Evolutionary conservation across 1,284 basidiomycete species (phyloP).

Genomic region (Phellinidium pouzarii): DNA sequence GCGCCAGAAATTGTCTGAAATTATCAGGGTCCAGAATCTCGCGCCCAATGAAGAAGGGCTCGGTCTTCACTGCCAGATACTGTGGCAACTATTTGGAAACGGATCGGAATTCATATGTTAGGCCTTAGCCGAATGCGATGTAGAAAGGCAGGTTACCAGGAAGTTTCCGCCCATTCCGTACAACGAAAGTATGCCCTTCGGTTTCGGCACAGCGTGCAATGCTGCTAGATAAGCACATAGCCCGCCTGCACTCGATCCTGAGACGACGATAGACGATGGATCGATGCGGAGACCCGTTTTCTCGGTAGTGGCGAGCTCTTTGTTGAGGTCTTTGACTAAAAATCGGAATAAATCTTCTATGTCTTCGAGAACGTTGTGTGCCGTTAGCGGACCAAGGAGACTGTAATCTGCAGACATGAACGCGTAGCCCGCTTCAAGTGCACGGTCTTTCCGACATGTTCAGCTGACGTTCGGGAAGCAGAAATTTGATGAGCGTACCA

Average conservation of each 20-base stretch:
- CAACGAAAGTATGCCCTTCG: slow-evolving; percentile 46
- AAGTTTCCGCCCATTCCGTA: slow-evolving; percentile 61
- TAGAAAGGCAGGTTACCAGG: slow-evolving; percentile 32
- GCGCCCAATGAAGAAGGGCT: slow-evolving; percentile 35
- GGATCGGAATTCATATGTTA: neutral
- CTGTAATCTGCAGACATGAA: slow-evolving; percentile 59
- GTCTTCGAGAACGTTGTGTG: slow-evolving; percentile 50
- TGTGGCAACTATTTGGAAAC: slow-evolving; percentile 28
- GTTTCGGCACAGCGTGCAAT: slow-evolving; percentile 43
- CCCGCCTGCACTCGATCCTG: slow-evolving; percentile 57
- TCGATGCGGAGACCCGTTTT: slow-evolving; percentile 32
- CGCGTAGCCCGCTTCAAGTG: slow-evolving; percentile 37
- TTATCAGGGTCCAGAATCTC: slow-evolving; percentile 33
- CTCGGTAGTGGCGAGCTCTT: neutral
- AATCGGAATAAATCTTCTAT: slow-evolving; percentile 48
- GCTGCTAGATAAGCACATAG: slow-evolving; percentile 58
- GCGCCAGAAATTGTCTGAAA: slow-evolving; percentile 29
- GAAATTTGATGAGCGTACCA: slow-evolving; percentile 29
- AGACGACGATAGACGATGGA: slow-evolving; percentile 39
- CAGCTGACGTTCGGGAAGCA: neutral
- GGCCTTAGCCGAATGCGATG: neutral
- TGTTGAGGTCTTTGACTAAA: slow-evolving; percentile 25
- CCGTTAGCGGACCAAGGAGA: slow-evolving; percentile 50
- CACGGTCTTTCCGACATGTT: slow-evolving; percentile 33
- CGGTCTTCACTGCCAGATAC: slow-evolving; percentile 32